Evolutionary conservation across 805 yeast genomes (phyloP).

Genomic region (Candida yuanshanica): DNA sequence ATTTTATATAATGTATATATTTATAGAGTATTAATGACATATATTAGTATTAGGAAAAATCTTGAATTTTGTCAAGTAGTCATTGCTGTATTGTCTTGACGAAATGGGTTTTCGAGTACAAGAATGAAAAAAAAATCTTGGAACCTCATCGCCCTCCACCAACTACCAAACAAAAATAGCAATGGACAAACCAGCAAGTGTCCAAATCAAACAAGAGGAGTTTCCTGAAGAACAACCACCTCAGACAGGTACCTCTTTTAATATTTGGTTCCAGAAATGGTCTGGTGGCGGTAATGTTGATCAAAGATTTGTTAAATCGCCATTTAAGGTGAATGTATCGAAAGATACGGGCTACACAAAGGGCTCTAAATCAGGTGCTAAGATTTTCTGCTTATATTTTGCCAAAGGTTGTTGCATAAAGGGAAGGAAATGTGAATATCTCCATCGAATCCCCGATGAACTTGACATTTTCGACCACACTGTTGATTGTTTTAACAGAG

Average conservation of each 20-base stretch:
- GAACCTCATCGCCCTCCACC: background rate
- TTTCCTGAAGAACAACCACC: constrained; percentile 60
- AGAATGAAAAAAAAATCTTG: background rate
- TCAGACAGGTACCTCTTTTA: constrained; percentile 75
- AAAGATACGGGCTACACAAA: constrained; percentile 72
- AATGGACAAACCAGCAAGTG: constrained; percentile 49
- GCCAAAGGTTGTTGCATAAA: constrained; percentile 83
- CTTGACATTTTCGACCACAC: constrained; percentile 56
- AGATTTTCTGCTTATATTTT: constrained; percentile 72
- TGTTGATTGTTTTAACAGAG: constrained; percentile 90
- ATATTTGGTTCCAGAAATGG: constrained; percentile 89
- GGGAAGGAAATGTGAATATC: constrained; percentile 70
- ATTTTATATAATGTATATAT: background rate
- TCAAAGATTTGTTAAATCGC: constrained; percentile 41
- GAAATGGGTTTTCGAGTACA: background rate
- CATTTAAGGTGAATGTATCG: constrained; percentile 51
- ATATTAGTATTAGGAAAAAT: background rate
- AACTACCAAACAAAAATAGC: background rate
- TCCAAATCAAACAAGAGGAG: constrained; percentile 62
- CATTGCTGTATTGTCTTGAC: no score
- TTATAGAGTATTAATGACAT: background rate
- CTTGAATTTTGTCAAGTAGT: no score
- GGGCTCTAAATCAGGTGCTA: constrained; percentile 44
- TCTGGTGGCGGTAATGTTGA: constrained; percentile 45
- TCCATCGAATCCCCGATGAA: constrained; percentile 69